Conservation (phyloP, 257 asterid species). For the Jaltomata sinuosa region DNA sequence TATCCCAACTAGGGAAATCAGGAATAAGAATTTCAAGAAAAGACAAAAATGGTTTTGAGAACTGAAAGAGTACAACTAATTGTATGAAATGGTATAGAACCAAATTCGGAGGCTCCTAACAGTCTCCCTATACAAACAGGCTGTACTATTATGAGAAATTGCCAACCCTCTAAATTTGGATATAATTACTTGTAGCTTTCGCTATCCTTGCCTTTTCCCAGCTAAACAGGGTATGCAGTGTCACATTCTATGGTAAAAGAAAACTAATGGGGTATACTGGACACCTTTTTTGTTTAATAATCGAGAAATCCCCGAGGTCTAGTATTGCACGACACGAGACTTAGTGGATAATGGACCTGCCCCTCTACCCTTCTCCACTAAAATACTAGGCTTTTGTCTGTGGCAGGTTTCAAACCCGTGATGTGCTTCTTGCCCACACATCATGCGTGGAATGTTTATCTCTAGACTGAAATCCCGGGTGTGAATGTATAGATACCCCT, state of each 20-base stretch:
- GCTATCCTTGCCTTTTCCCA: background rate
- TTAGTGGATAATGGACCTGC: background rate
- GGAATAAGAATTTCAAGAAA: background rate
- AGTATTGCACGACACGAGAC: background rate
- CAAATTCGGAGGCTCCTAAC: background rate
- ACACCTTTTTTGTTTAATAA: background rate
- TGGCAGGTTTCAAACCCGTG: background rate
- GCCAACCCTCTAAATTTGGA: background rate
- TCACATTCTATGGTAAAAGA: background rate
- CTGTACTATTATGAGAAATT: background rate
- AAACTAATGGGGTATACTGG: background rate
- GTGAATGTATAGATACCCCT: background rate
- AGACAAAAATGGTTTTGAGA: background rate
- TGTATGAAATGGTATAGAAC: background rate
- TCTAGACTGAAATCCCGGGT: background rate
- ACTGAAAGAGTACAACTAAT: background rate
- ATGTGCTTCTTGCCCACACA: background rate
- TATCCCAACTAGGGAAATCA: background rate
- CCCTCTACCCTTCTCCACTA: background rate
- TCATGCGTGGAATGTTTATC: background rate
- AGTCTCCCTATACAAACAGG: background rate
- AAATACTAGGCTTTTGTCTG: background rate
- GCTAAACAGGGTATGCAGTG: background rate
- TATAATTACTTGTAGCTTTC: background rate
- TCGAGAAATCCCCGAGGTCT: background rate